Percentiles rank a stretch among this genome's conserved stretches.
Evolutionary conservation across 148 eudicot genomes (phyloP).

Genomic region (Chenopodium formosanum): DNA sequence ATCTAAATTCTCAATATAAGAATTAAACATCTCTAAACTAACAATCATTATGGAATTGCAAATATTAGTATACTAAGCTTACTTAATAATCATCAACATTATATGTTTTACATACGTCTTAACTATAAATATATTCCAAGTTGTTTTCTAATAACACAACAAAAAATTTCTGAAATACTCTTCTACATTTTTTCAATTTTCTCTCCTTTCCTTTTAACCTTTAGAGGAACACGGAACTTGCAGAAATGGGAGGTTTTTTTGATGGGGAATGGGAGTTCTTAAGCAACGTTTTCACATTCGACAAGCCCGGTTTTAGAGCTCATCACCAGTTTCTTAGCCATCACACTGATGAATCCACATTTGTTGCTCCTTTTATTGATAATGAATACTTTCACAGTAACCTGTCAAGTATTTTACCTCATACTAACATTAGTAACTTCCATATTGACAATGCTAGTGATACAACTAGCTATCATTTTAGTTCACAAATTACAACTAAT

Average conservation of each 20-base stretch:
- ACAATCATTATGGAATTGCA: conserved; percentile 6
- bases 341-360: not conserved
- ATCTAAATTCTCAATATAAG: too few species aligned
- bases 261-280: conserved; percentile 54
- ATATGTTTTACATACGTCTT: not conserved
- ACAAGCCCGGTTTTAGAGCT: conserved; percentile 31
- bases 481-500: not conserved
- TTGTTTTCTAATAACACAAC: not conserved
- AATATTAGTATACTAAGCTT: not conserved
- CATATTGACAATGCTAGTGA: not conserved
- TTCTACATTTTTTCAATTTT: not conserved
- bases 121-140: conserved; percentile 9
- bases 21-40: not conserved
- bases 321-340: conserved; percentile 18
- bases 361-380: not conserved
- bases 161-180: not conserved
- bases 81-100: conserved; percentile 2
- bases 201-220: not conserved
- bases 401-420: not conserved
- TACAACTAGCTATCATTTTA: not conserved
- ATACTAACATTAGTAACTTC: not conserved
- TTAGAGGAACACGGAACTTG: conserved; percentile 14
- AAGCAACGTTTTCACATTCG: conserved; percentile 37
- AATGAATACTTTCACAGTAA: not conserved
- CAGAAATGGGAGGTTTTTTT: conserved; percentile 31